phyloP scores from a whole-genome alignment of 2,329 filamentous ascomycete species.

The Verticillium nonalfalfae region DNA sequence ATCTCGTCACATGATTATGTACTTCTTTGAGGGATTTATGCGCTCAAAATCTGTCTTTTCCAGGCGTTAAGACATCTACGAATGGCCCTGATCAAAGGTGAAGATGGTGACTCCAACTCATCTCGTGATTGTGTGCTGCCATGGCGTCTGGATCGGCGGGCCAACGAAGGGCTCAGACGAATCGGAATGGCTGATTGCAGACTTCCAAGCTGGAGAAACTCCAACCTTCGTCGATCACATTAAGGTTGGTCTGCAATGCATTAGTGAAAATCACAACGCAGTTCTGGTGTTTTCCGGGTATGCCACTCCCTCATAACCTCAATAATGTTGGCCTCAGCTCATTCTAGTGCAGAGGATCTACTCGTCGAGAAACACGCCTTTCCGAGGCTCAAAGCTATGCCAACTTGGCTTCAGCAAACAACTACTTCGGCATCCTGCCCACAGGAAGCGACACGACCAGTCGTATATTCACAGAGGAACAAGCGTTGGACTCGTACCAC shows the following conservation, averaged over 20 bases:
- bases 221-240: conserved; percentile 75
- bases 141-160: conserved; percentile 68
- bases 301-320: conserved; percentile 7
- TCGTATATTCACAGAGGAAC: conserved; percentile 57
- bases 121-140: conserved; percentile 77
- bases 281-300: conserved; percentile 71
- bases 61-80: background rate
- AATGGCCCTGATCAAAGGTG: background rate
- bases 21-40: background rate
- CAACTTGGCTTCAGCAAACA: conserved; percentile 40
- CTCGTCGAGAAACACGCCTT: conserved; percentile 46
- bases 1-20: background rate
- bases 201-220: conserved; percentile 73
- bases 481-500: conserved; percentile 78
- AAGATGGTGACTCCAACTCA: conserved; percentile 30
- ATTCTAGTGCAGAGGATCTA: conserved; percentile 46
- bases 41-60: background rate
- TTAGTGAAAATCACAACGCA: conserved; percentile 38
- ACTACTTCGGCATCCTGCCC: conserved; percentile 34
- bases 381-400: conserved; percentile 61
- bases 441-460: conserved; percentile 2
- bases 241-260: conserved; percentile 50
- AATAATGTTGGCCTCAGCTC: background rate
- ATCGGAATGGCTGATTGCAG: conserved; percentile 65
- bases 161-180: conserved; percentile 45